Evolutionary conservation across 495 filamentous ascomycete genomes (phyloP), one percentile per base, ranked within the genome.

Genomic region (Cercophora newfieldiana): DNA sequence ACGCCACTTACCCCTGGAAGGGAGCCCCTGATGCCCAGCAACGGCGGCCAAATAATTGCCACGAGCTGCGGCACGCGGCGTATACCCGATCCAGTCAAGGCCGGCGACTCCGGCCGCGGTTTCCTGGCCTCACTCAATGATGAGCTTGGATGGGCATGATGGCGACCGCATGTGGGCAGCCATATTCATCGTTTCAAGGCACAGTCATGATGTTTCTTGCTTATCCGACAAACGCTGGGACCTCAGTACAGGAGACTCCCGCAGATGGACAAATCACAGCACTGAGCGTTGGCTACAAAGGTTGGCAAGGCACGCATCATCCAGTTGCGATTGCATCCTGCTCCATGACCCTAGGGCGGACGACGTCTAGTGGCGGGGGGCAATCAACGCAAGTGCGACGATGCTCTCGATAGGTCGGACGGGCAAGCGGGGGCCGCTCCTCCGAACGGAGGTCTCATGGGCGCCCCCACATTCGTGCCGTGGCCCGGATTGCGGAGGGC

Each of bases 341-440:
- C 51, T 26, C 25, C 12, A 44, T 10, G 19, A 22, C 51, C n/a
- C 26, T 55, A 22, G 51, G 51, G 26, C 26, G 51, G 51, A 55
- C 51, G 26, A 28, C 2, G 24, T 53, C 30, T 33, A 12, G 16
- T 8, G 22, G 57, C 24, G 28, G 30, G 28, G 10, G 18, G 31
- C 31, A 60, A 44, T 44, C 30, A 44, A 37, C 21, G 58, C 21
- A 19, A 37, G 31, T 26, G 28, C 33, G 24, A 33, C n/a, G 31
- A n/a, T 21, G 26, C 30, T 57, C 54, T 57, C 54, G 33, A 48
- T 49, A 21, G 58, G 58, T 60, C 22, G 58, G 58, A 47, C 30
- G 58, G 33, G 19, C 30, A 24, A 5, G 16, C 10, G 10, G 31
- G 24, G 21, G 24, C 30, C 58, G 58, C 58, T 28, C n/a, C n/a